These are phyloP conservation scores for Calonectria montana DNA, from an alignment of 2,329 filamentous ascomycete species.

Conservation along the genomic window DNA sequence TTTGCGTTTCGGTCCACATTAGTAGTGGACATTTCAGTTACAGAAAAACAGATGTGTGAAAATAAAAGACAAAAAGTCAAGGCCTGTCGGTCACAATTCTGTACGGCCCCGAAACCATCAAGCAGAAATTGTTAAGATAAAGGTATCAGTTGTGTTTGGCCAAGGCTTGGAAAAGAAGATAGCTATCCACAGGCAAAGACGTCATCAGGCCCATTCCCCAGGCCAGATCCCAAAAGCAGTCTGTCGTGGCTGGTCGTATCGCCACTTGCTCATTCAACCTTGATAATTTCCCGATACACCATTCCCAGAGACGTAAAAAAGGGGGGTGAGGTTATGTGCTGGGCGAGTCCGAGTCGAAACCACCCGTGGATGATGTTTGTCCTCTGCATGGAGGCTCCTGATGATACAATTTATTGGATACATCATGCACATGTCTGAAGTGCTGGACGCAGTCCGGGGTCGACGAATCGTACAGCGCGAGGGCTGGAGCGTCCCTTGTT, in stretches of 20 bases:
- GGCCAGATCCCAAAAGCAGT: slow-evolving; percentile 41
- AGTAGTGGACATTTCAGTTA: slow-evolving; percentile 24
- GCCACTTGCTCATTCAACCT: slow-evolving; percentile 47
- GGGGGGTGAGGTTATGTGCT: slow-evolving; percentile 34
- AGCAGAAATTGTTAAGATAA: slow-evolving; percentile 36
- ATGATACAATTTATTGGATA: slow-evolving; percentile 35
- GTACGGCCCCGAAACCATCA: slow-evolving; percentile 37
- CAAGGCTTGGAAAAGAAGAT: slow-evolving; percentile 41
- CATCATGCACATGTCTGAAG: slow-evolving; percentile 53
- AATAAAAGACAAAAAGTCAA: slow-evolving; percentile 23
- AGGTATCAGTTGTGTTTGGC: slow-evolving; percentile 37
- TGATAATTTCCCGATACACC: slow-evolving; percentile 44
- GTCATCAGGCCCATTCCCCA: slow-evolving; percentile 41
- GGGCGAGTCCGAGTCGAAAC: slow-evolving; percentile 42
- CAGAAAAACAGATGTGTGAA: slow-evolving; percentile 27
- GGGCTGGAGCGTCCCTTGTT: slow-evolving; percentile 51
- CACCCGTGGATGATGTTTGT: slow-evolving; percentile 34
- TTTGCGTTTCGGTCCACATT: slow-evolving; percentile 18
- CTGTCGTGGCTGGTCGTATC: slow-evolving; percentile 46
- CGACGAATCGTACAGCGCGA: slow-evolving; percentile 56
- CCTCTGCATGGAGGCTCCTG: slow-evolving; percentile 30
- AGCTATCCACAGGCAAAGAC: slow-evolving; percentile 45
- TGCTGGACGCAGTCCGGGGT: slow-evolving; percentile 49
- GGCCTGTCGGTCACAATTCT: slow-evolving; percentile 35
- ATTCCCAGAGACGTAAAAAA: slow-evolving; percentile 37